These are phyloP conservation scores for Colletotrichum tabaci DNA, from an alignment of 2,329 filamentous ascomycete species.

Conservation along the genomic window DNA sequence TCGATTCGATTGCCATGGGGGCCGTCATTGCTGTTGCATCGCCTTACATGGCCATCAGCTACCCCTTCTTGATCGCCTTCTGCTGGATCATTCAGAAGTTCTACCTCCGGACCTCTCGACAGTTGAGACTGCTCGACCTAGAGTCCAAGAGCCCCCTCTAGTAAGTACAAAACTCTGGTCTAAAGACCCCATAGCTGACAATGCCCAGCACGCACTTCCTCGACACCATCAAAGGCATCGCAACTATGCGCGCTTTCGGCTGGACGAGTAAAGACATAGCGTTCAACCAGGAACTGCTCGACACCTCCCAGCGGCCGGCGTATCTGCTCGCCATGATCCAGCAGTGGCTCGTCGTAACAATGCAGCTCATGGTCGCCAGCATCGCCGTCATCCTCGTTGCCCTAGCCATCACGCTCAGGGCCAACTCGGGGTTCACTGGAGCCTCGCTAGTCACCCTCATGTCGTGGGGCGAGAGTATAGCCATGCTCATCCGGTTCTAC, in stretches of 20 bases:
- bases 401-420: slow-evolving; percentile 58
- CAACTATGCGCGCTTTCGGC: slow-evolving; percentile 68
- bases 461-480: slow-evolving; percentile 49
- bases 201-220: slow-evolving; percentile 58
- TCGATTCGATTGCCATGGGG: slow-evolving; percentile 55
- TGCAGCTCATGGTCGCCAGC: slow-evolving; percentile 63
- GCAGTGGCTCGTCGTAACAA: slow-evolving; percentile 66
- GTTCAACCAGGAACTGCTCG: slow-evolving; percentile 61
- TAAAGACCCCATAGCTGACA: background rate
- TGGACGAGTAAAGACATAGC: slow-evolving; percentile 62
- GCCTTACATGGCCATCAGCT: slow-evolving; percentile 59
- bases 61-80: slow-evolving; percentile 59
- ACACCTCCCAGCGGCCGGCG: slow-evolving; percentile 67
- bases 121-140: slow-evolving; percentile 69
- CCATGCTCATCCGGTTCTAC: slow-evolving; percentile 49
- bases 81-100: slow-evolving; percentile 66
- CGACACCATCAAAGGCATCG: slow-evolving; percentile 66
- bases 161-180: slow-evolving; percentile 48
- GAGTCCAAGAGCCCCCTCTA: slow-evolving; percentile 70
- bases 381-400: slow-evolving; percentile 64
- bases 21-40: slow-evolving; percentile 57
- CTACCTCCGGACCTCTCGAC: slow-evolving; percentile 70
- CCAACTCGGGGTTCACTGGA: slow-evolving; percentile 52
- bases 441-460: slow-evolving; percentile 54
- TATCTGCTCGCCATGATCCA: slow-evolving; percentile 70